Percentiles rank a stretch among this genome's conserved stretches.
Conservation (phyloP, 2,329 filamentous ascomycete species). For the Trichophyton simii region DNA sequence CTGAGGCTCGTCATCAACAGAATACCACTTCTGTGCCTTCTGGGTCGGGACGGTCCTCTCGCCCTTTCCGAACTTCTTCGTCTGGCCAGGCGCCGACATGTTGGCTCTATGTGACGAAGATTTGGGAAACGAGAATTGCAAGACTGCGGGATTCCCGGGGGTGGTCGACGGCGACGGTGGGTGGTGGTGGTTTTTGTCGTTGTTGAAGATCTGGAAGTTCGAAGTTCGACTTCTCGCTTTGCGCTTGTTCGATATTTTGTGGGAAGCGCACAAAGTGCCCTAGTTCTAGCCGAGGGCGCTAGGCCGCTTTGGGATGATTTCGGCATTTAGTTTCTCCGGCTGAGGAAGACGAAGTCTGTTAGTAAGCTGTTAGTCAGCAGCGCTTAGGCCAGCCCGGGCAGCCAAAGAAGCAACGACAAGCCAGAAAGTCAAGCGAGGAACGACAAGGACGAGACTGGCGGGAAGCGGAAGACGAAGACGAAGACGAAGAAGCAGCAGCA, state of each 20-base stretch:
- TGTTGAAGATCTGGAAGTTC: conserved; percentile 22
- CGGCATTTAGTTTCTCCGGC: background rate
- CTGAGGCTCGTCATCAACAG: conserved; percentile 77
- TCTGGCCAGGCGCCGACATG: conserved; percentile 45
- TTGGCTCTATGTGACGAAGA: conserved; percentile 35
- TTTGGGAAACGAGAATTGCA: conserved; percentile 20
- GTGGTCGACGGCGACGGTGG: conserved; percentile 29
- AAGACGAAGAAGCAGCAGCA: no score
- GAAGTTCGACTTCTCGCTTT: conserved; percentile 10
- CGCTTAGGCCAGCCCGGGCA: no score
- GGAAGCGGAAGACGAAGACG: background rate
- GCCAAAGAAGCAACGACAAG: no score
- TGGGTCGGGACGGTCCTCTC: conserved; percentile 75
- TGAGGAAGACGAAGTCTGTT: background rate
- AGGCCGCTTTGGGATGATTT: conserved; percentile 22
- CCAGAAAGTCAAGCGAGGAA: background rate
- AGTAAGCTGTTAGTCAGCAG: background rate
- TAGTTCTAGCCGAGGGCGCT: conserved; percentile 30
- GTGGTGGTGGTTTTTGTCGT: conserved; percentile 19
- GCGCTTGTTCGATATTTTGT: conserved; percentile 31
- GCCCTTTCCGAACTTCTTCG: conserved; percentile 97
- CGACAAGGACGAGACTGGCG: background rate
- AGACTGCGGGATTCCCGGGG: conserved; percentile 19
- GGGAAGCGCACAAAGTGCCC: conserved; percentile 28
- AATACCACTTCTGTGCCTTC: conserved; percentile 99